Evolutionary conservation across 768 basidiomycete genomes (phyloP).

Genomic region (Pleurotus tuoliensis): DNA sequence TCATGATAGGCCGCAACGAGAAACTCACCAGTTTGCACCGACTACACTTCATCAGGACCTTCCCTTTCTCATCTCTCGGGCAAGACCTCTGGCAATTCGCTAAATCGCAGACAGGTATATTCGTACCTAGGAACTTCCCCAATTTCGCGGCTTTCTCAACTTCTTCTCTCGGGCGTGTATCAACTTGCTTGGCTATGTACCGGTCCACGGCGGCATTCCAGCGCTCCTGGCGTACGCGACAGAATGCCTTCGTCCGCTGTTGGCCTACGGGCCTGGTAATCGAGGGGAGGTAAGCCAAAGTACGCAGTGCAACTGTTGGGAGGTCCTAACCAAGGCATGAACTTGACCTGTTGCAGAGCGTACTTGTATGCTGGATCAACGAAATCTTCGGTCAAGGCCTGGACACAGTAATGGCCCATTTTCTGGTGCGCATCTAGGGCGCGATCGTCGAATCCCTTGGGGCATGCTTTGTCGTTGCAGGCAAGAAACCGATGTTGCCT

Average conservation of each 20-base stretch:
- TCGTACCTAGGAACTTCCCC: constrained; percentile 15
- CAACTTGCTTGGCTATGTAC: constrained; percentile 16
- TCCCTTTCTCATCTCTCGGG: neutral
- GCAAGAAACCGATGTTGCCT: neutral
- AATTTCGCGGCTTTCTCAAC: constrained; percentile 21
- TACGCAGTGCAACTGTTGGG: neutral
- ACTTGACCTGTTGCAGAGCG: constrained; percentile 6
- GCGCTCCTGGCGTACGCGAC: constrained; percentile 7
- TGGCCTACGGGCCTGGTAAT: constrained; percentile 5
- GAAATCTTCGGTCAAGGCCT: neutral
- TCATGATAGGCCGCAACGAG: no score
- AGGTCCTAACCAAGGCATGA: constrained; percentile 9
- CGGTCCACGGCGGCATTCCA: constrained; percentile 22
- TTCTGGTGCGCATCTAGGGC: neutral
- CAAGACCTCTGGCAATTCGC: neutral
- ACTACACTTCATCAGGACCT: constrained; percentile 1
- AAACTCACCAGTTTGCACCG: constrained; percentile 1
- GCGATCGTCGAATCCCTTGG: neutral
- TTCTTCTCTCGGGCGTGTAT: constrained; percentile 12
- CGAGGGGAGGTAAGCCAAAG: no score
- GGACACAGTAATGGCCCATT: neutral
- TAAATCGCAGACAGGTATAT: neutral
- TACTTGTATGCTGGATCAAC: constrained; percentile 10
- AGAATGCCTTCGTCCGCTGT: constrained; percentile 2
- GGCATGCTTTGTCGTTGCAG: constrained; percentile 1